Percentiles rank a stretch among this genome's conserved stretches.
Evolutionary conservation across 345 rosid species (phyloP).

Genomic region (Microthlaspi erraticum): DNA sequence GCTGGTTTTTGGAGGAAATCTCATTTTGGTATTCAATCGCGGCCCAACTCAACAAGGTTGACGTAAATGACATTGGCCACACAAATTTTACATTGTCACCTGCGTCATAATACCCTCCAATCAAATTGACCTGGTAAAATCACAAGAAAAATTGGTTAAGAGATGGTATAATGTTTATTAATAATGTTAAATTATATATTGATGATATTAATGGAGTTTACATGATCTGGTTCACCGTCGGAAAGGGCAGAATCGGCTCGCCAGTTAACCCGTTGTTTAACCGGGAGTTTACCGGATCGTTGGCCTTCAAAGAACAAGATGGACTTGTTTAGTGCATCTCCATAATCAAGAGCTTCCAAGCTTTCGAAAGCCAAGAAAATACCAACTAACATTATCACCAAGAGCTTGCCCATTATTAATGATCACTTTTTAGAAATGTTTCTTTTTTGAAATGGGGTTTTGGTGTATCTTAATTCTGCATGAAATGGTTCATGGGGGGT

Average conservation of each 20-base stretch:
- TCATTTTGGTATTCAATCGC: conserved; percentile 61
- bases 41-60: conserved; percentile 77
- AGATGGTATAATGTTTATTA: too few relatives aligned
- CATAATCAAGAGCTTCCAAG: conserved; percentile 48
- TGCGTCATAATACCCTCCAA: conserved; percentile 89
- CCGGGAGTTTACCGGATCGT: conserved; percentile 73
- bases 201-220: conserved; percentile 17
- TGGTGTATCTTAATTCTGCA: conserved; percentile 21
- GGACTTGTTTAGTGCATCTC: conserved; percentile 65
- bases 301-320: conserved; percentile 85
- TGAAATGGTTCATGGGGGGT: conserved; percentile 28
- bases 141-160: background rate
- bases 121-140: conserved; percentile 62
- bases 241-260: conserved; percentile 72
- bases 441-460: conserved; percentile 18
- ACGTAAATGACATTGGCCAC: conserved; percentile 80
- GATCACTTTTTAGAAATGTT: conserved; percentile 7
- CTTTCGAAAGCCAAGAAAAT: conserved; percentile 32
- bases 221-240: conserved; percentile 70
- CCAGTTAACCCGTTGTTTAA: conserved; percentile 65
- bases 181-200: conserved; percentile 7
- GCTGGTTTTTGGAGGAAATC: conserved; percentile 60
- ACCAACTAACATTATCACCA: conserved; percentile 28
- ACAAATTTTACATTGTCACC: conserved; percentile 89
- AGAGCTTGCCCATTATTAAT: conserved; percentile 39